These are phyloP conservation scores for Acrodontium crateriforme DNA, from an alignment of 2,329 filamentous ascomycete species.

Conservation along the genomic window DNA sequence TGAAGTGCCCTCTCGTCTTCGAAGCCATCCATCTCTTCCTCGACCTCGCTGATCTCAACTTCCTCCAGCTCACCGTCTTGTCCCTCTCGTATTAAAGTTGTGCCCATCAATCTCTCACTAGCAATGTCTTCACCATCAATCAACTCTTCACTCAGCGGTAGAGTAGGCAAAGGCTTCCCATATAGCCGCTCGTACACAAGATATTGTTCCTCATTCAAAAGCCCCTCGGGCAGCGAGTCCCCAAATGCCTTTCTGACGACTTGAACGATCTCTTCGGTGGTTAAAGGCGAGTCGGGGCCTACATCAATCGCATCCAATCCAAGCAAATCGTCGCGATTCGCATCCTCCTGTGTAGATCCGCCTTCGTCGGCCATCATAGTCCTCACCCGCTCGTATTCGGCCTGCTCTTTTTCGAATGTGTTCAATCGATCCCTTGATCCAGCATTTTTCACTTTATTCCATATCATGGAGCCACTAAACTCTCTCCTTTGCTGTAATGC, in stretches of 20 bases:
- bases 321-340: neutral
- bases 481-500: neutral
- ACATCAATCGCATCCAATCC: conserved; percentile 1
- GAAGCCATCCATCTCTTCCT: too few relatives aligned
- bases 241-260: conserved; percentile 3
- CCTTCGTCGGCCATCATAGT: neutral
- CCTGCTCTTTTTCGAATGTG: neutral
- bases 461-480: too few relatives aligned
- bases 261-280: neutral
- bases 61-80: conserved; percentile 49
- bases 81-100: conserved; percentile 41
- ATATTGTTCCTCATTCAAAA: conserved; percentile 58
- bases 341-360: neutral
- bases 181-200: conserved; percentile 68
- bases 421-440: neutral
- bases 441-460: too few relatives aligned
- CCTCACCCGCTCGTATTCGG: neutral
- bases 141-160: conserved; percentile 7
- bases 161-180: conserved; percentile 56
- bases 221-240: conserved; percentile 47
- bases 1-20: conserved; percentile 39
- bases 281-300: neutral
- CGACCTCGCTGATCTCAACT: conserved; percentile 39
- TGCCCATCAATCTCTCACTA: conserved; percentile 34
- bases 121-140: conserved; percentile 28